phyloP scores from a whole-genome alignment of 2,329 filamentous ascomycete species.

The Calonectria henricotiae region DNA sequence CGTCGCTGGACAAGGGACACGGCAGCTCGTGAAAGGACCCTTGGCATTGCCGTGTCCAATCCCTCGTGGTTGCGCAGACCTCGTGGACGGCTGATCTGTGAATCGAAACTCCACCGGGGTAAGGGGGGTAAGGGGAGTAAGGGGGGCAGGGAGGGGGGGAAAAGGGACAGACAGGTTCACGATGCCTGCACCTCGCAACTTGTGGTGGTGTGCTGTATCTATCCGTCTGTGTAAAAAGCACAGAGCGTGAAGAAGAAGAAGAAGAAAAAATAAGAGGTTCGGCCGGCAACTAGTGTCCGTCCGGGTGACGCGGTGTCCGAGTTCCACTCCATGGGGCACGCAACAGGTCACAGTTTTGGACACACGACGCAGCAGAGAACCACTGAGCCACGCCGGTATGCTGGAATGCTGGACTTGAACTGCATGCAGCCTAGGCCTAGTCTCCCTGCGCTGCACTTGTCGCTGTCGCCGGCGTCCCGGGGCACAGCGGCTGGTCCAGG shows the following conservation, averaged over 20 bases:
- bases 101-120: constrained; percentile 13
- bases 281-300: constrained; percentile 34
- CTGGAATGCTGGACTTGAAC: constrained; percentile 25
- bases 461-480: constrained; percentile 20
- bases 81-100: constrained; percentile 13
- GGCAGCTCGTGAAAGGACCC: background rate
- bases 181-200: background rate
- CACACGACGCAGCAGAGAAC: constrained; percentile 11
- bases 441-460: constrained; percentile 3
- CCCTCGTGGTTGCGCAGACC: background rate
- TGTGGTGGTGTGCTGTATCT: no score
- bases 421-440: constrained; percentile 16
- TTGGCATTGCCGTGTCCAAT: constrained; percentile 16
- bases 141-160: no score
- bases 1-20: background rate
- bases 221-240: no score
- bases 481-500: constrained; percentile 20
- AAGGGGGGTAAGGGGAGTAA: background rate
- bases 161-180: constrained; percentile 1
- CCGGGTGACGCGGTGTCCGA: constrained; percentile 28
- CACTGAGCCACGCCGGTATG: constrained; percentile 21
- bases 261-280: background rate
- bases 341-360: constrained; percentile 28
- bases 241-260: background rate
- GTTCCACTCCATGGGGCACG: constrained; percentile 29